Base-by-base conservation (phyloP, 2,329 filamentous ascomycete genomes). In the Penicillium occitanis region DNA sequence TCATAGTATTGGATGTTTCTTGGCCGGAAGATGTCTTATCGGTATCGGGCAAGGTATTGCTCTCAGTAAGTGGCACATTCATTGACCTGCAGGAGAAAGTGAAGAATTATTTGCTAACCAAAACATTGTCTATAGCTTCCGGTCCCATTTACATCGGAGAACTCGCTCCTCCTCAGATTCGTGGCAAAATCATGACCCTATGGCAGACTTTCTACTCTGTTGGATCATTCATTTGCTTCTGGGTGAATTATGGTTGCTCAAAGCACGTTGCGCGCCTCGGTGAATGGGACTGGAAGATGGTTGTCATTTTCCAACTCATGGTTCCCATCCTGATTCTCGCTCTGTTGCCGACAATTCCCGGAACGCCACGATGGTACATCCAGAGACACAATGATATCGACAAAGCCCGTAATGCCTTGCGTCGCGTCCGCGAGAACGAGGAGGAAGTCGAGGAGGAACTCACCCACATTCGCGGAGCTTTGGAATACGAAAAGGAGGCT, bases 81-180 rank as follows among this genome's bases (percentile, higher is more conserved):
- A 10, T 17, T 19, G 7, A 14, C 33, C 22, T n/a, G 14, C 7
- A 4, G 35, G 2, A 10, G 25, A 13, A 33, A 13, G 28, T 22
- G 48, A 5, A 55, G 30, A 10, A 50, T 25, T 30, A 11, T 19
- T 19, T 42, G 14, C n/a, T 61, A 22, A 48, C 33, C 42, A 17
- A 28, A 22, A 55, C 3, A 28, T 22, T 37, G 3, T 37, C 60
- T 44, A 66, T 57, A 87, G 86, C 88, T 37, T 83, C 89, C 62
- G 88, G 88, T 1, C 87, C 88, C 10, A 88, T 90, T 62, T 91
- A 91, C 76, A 91, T 91, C 68, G 87, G 88, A 68, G 89, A 91
- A 74, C 79, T 91, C 57, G 83, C 87, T 0, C 88, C 88, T 0
- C 75, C 87, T 5, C 82, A 87, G 68, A 90, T 91, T 68, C 84